Conservation (phyloP, 805 yeast species). For the Hanseniaspora thailandica region DNA sequence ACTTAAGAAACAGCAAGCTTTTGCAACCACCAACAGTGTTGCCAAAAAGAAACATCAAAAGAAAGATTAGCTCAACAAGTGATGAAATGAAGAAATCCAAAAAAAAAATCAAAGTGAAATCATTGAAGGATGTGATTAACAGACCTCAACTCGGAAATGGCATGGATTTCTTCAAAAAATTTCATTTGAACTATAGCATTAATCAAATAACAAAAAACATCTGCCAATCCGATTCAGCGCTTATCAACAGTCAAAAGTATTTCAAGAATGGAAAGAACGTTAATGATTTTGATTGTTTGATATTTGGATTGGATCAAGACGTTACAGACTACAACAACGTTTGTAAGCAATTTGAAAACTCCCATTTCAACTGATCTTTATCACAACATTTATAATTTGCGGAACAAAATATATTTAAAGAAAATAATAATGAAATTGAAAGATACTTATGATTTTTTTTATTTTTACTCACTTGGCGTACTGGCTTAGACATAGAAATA, state of each 20-base stretch:
- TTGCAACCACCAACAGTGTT: conserved; percentile 1
- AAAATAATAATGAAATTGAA: neutral
- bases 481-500: neutral
- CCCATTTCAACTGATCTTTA: neutral
- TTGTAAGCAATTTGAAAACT: neutral
- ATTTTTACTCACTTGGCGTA: neutral
- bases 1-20: neutral
- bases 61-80: neutral
- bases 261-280: neutral
- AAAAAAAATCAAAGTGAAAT: neutral
- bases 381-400: neutral
- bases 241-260: neutral
- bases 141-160: conserved; percentile 4
- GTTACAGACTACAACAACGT: neutral
- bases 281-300: neutral
- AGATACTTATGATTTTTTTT: neutral
- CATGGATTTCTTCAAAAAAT: neutral
- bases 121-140: conserved; percentile 6
- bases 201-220: neutral
- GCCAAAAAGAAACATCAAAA: neutral
- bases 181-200: neutral
- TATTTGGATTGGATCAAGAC: neutral
- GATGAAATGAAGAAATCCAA: neutral
- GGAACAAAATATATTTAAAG: neutral
- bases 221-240: neutral